Evolutionary conservation across 768 basidiomycete species (phyloP).

Genomic region (Candolleomyces eurysporus): DNA sequence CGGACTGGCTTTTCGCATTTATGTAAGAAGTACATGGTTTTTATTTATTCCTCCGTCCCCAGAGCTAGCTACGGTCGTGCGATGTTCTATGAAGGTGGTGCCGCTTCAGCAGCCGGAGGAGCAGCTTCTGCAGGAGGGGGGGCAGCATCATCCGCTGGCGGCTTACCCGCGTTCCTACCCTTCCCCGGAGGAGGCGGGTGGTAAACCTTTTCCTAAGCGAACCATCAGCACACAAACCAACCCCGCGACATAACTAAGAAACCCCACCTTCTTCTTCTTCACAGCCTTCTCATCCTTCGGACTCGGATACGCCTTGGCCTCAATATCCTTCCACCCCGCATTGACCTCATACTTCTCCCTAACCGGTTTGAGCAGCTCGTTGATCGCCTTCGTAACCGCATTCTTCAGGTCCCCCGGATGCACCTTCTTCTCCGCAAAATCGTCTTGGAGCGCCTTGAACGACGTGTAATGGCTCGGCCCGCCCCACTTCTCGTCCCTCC

Average conservation of each 20-base stretch:
- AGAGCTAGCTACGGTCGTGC: neutral
- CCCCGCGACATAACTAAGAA: too few relatives aligned
- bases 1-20: too few relatives aligned
- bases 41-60: neutral
- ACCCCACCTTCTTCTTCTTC: constrained; percentile 77
- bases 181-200: constrained; percentile 82
- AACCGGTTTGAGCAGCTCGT: constrained; percentile 76
- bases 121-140: constrained; percentile 4
- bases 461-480: constrained; percentile 72
- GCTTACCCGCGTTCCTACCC: constrained; percentile 52
- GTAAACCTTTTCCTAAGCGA: constrained; percentile 69
- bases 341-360: constrained; percentile 71
- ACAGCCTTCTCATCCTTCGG: constrained; percentile 59
- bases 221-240: neutral
- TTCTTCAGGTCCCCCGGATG: constrained; percentile 91
- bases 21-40: too few relatives aligned
- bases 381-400: constrained; percentile 71
- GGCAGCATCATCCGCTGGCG: constrained; percentile 12
- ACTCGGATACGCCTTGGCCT: constrained; percentile 82
- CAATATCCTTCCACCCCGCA: constrained; percentile 78
- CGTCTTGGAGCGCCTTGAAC: constrained; percentile 65
- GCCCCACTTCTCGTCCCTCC: constrained; percentile 77
- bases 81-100: neutral
- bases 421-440: constrained; percentile 72
- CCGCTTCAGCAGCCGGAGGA: neutral